Conservation (phyloP, 2,329 filamentous ascomycete species). For the Aspergillus neoniger region DNA sequence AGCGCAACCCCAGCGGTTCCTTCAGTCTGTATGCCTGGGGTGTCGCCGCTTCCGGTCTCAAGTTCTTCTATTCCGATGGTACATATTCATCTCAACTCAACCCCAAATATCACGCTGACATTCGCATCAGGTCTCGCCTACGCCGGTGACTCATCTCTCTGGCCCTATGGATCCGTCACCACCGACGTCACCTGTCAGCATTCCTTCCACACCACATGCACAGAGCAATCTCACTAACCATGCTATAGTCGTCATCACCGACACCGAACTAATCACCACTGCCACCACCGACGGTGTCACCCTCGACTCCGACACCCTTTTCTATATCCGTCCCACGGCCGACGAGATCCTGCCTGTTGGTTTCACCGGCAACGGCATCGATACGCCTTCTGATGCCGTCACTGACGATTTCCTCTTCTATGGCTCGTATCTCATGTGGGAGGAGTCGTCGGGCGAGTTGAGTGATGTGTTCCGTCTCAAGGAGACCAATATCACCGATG, state of each 20-base stretch:
- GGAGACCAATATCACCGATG: conserved; percentile 2
- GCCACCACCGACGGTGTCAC: conserved; percentile 4
- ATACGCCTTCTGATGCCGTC: not conserved
- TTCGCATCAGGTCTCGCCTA: not conserved
- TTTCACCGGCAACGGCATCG: conserved; percentile 3
- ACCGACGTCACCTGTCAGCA: conserved; percentile 5
- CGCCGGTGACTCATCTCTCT: conserved; percentile 5
- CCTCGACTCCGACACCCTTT: conserved; percentile 5
- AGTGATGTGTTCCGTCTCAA: conserved; percentile 1
- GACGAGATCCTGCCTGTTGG: conserved; percentile 6
- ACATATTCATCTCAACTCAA: not conserved
- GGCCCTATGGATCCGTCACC: conserved; percentile 7
- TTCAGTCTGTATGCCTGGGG: conserved; percentile 9
- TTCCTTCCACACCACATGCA: not conserved
- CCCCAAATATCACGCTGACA: not conserved
- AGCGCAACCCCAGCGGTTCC: conserved; percentile 1
- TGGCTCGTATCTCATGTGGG: conserved; percentile 7
- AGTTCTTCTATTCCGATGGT: conserved; percentile 11
- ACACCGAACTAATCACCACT: not conserved
- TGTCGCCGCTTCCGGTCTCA: not conserved
- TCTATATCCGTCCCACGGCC: conserved; percentile 1
- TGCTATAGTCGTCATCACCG: not conserved
- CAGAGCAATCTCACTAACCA: not conserved
- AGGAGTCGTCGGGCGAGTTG: not conserved
- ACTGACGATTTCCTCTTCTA: conserved; percentile 3